Evolutionary conservation across 345 rosid genomes (phyloP).

Genomic region (Chamaenerion angustifolium): DNA sequence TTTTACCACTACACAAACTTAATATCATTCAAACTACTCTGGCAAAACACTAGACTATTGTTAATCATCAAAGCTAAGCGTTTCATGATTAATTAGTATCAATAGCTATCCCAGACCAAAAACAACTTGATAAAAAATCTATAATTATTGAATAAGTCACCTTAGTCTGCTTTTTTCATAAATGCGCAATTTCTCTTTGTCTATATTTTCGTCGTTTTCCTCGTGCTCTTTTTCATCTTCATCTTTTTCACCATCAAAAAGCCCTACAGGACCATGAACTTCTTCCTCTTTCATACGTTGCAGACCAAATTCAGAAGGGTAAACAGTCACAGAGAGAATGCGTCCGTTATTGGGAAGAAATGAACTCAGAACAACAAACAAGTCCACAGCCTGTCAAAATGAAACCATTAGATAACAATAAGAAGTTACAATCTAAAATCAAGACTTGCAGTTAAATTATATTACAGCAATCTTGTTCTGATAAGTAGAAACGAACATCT

Average conservation of each 20-base stretch:
- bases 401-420: too few relatives aligned
- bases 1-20: too few relatives aligned
- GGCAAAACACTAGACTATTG: background rate
- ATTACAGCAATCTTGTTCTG: too few relatives aligned
- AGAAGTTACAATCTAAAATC: too few relatives aligned
- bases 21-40: background rate
- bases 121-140: background rate
- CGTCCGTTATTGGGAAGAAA: conserved; percentile 77
- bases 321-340: conserved; percentile 55
- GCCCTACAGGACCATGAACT: conserved; percentile 72
- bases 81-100: background rate
- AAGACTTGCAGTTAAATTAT: too few relatives aligned
- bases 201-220: conserved; percentile 24
- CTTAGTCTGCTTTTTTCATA: conserved; percentile 73
- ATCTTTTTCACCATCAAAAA: conserved; percentile 39
- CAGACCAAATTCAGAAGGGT: conserved; percentile 90
- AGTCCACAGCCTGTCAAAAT: conserved; percentile 54
- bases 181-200: conserved; percentile 46
- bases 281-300: conserved; percentile 91
- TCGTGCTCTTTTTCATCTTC: conserved; percentile 13
- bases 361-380: conserved; percentile 61
- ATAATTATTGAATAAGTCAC: conserved; percentile 21
- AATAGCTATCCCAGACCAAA: background rate
- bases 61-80: background rate
- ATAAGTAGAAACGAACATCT: too few relatives aligned